phyloP scores from a whole-genome alignment of 371 early-diverging fungal genomes.

The Actinomucor elegans region DNA sequence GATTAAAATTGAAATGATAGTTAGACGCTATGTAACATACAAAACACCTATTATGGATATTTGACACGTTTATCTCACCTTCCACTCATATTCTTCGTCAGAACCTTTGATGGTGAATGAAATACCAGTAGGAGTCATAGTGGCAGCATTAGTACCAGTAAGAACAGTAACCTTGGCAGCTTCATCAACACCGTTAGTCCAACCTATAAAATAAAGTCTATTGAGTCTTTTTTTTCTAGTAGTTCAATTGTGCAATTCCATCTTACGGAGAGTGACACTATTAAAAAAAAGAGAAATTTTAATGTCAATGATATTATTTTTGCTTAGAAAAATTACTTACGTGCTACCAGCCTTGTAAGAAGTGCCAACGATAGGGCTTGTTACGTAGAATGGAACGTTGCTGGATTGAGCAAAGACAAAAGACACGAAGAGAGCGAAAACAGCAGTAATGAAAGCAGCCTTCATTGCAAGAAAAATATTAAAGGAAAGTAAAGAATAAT shows the following conservation, averaged over 20 bases:
- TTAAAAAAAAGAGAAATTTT: neutral
- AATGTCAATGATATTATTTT: neutral
- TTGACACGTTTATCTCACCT: conserved; percentile 16
- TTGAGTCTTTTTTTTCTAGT: neutral
- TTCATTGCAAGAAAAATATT: neutral
- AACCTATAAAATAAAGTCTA: conserved; percentile 13
- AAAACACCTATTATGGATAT: conserved; percentile 1
- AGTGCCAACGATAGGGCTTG: conserved; percentile 22
- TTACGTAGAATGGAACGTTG: conserved; percentile 28
- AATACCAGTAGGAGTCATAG: conserved; percentile 13
- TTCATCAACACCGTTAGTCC: conserved; percentile 24
- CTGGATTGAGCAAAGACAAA: conserved; percentile 18
- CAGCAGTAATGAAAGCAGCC: neutral
- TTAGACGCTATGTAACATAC: neutral
- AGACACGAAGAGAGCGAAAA: conserved; percentile 10
- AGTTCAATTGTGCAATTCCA: neutral
- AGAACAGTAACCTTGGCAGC: conserved; percentile 17
- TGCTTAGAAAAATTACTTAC: conserved; percentile 14
- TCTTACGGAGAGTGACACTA: conserved; percentile 17
- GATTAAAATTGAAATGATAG: neutral
- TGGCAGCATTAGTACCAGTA: conserved; percentile 16
- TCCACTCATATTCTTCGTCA: conserved; percentile 20
- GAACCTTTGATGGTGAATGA: conserved; percentile 19
- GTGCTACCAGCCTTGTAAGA: conserved; percentile 18
- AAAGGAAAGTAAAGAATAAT: neutral